Base-by-base conservation (phyloP, 2,329 filamentous ascomycete species). In the Tolypocladium ovalisporum region DNA sequence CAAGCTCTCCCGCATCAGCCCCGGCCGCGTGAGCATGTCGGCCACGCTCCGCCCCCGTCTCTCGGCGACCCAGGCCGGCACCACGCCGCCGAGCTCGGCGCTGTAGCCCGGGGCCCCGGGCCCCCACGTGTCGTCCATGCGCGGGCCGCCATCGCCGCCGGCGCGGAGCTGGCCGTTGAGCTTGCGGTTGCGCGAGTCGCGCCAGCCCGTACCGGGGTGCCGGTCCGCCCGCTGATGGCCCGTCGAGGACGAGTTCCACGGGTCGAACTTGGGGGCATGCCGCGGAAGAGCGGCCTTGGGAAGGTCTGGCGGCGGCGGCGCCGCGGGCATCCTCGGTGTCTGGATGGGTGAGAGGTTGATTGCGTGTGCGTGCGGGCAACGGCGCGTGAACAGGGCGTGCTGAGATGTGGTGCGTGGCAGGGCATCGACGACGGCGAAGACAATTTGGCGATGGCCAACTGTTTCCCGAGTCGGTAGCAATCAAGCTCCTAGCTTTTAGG, bases 181-280 rank as follows among this genome's bases (percentile, higher is more conserved):
- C 72, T 93, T 94, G 56, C 77, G 71, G 51, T 78, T 81, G 47
- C 89, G 82, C 17, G 84, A 87, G 54, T 84, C 78, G 29, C 89
- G 84, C 90, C 90, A 95, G 67, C 82, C 62, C 29, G 81, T 80
- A 2, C 82, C 81, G 1, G 87, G 78, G 4, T 76, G 73, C 59
- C 83, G 85, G 59, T 93, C 88, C 47, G 88, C 83, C 44, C 84
- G 80, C 71, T 96, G 91, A 69, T 96, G 90, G 52, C 89, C 89
- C 1, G 87, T 86, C 7, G 86, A 84, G 15, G 84, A 83, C 17
- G 85, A 86, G 72, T 90, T 90, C 84, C 85, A 89, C 6, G 83
- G 78, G 69, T 88, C 86, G 65, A 87, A 88, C 59, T 67, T 66
- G 39, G 72, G 71, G 32, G 72, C 70, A 65, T 73, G 69, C 39